Base-by-base conservation (phyloP, 2,329 filamentous ascomycete species). In the Arthroderma uncinatum region DNA sequence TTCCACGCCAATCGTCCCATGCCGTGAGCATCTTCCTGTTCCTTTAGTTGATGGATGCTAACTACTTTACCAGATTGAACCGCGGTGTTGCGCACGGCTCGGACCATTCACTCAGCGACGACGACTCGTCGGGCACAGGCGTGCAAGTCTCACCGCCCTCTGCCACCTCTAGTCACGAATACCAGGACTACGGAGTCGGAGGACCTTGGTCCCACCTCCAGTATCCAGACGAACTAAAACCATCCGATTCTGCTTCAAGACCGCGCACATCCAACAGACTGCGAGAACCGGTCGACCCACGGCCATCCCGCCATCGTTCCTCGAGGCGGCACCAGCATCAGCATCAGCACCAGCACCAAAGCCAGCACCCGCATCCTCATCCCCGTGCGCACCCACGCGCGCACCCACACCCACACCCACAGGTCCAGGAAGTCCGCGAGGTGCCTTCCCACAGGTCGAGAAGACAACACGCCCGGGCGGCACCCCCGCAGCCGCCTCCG, bases 221-320 rank as follows among this genome's bases (percentile, higher is more conserved):
- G 55, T 76, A 74, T 59, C 73, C 73, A 14, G 70, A 73, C 63
- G 75, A 77, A 65, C 60, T 77, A 63, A 74, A 75, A 63, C 71
- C 73, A 55, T 74, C 73, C 58, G 75, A 77, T 67, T 75, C 74
- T 53, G 72, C 73, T 44, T 75, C 73, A 60, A 67, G 73, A 62
- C 70, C 72, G 59, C 70, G 71, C 59, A 68, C 69, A 54, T 70
- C 70, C 62, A 64, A 16, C 56, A 62, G 21, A 57, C 59, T 21
- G 50, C 54, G 36, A 36, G 56, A 48, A 53, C 47, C 28, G 19
- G 53, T 30, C 19, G 53, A 39, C 9, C 23, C 34, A 28, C 34
- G 53, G n/a, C n/a, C 53, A 42, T 16, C 30, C 39, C 72, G 69
- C 59, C 74, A 73, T 52, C 71, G 67, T 60, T 64, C 65, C 34